A percentile compares a stretch with the other conserved stretches of the same genome.
Conservation (phyloP, 495 filamentous ascomycete species). For the Penicillium steckii region DNA sequence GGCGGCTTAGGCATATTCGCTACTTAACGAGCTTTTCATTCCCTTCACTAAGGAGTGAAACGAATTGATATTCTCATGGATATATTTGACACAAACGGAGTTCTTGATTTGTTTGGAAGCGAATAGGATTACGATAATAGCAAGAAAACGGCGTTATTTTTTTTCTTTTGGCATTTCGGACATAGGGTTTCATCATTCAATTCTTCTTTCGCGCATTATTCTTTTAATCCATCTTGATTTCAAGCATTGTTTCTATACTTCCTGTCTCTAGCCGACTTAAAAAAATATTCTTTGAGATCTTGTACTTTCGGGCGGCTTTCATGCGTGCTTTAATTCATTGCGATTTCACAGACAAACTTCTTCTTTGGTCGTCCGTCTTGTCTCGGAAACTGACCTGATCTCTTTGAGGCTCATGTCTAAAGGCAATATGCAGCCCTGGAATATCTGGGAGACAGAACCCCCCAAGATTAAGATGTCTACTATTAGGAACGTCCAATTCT, state of each 20-base stretch:
- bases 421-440: neutral
- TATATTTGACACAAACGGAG: constrained; percentile 21
- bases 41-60: neutral
- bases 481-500: too few species aligned
- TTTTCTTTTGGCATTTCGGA: constrained; percentile 12
- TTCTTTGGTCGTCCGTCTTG: too few species aligned
- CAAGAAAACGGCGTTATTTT: constrained; percentile 28
- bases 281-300: neutral
- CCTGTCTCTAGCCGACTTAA: neutral
- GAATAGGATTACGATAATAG: constrained; percentile 27
- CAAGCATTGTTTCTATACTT: neutral
- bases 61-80: constrained; percentile 19
- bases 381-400: too few species aligned
- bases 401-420: neutral
- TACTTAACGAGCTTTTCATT: constrained; percentile 5
- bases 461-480: neutral
- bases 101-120: constrained; percentile 20
- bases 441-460: too few species aligned
- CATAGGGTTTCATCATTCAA: constrained; percentile 2
- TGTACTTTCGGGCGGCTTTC: constrained; percentile 9
- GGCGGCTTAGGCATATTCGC: constrained; percentile 62
- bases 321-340: neutral
- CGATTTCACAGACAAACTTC: neutral
- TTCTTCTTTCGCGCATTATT: constrained; percentile 8
- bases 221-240: neutral